Evolutionary conservation across 108 stramenopile genomes (phyloP), one percentile per base, ranked within the genome.

Genomic region (Pseudonitzschia delicatissima): DNA sequence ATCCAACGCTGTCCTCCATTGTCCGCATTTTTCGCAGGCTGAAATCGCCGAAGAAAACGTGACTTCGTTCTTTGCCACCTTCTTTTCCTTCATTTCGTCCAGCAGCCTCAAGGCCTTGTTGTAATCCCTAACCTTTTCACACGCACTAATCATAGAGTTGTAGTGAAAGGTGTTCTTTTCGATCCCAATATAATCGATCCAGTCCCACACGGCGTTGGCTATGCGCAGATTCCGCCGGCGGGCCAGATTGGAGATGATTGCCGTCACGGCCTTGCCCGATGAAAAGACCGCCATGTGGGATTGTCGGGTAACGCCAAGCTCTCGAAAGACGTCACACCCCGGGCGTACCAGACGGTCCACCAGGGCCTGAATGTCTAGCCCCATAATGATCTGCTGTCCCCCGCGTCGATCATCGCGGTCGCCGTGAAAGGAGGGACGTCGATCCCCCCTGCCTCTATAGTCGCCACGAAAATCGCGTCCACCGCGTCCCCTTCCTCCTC

Each of bases 11-110:
- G 66, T 77, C 50, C 86, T 76, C 87, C 87, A 91, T 48, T 93
- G 82, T 47, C 88, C 92, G 49, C 78, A 80, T 77, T 93, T 91
- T 79, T 91, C 89, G 49, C 89, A 93, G 17, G 89, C 89, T 36
- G 89, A 84, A 42, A 93, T 93, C 17, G 92, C 89, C 45, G 78
- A 82, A 4, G 87, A 85, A 64, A 82, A 81, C 61, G 92, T 93
- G 39, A 93, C 86, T 75, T 90, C 92, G 75, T 93, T 93, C 80
- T 88, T 90, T 26, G 66, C 57, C 25, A 93, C 73, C 27, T 76
- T 59, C 69, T 87, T 76, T 29, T 74, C 69, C 57, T 82, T 80
- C 89, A 93, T 93, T 79, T 93, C 86, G 18, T 81, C 66, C 63
- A 93, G 40, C 17, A 93, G 63, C 28, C 76, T 71, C 71, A 93